Percentiles rank a stretch among this genome's conserved stretches.
These are phyloP conservation scores for Babesia sp. DNA, from an alignment of 169 alveolate genomes.

Conservation along the genomic window DNA sequence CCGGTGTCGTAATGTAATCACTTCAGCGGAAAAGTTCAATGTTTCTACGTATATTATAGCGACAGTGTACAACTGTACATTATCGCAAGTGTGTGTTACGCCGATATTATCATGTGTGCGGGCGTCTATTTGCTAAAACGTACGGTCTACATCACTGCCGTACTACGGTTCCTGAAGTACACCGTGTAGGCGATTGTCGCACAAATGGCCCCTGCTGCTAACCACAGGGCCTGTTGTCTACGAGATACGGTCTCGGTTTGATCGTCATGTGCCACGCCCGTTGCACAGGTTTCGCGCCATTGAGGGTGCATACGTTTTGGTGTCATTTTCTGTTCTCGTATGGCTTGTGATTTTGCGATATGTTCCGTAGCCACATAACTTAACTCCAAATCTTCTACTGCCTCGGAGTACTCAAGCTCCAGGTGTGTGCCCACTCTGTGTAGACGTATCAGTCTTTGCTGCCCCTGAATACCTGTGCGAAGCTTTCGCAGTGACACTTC, in stretches of 20 bases:
- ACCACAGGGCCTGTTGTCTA: background rate
- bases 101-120: no score
- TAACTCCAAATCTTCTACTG: constrained; percentile 32
- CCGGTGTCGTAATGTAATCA: no score
- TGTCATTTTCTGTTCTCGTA: background rate
- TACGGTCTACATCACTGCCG: background rate
- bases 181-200: background rate
- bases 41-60: no score
- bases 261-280: background rate
- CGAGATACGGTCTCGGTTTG: background rate
- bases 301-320: background rate
- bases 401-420: constrained; percentile 36
- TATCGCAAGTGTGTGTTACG: no score
- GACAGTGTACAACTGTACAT: no score
- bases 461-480: constrained; percentile 26
- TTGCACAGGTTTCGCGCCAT: constrained; percentile 9
- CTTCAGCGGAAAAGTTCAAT: no score
- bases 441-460: constrained; percentile 25
- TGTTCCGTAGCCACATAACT: background rate
- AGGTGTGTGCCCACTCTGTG: constrained; percentile 12
- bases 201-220: background rate
- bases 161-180: background rate
- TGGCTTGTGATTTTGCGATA: background rate
- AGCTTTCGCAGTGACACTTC: constrained; percentile 24
- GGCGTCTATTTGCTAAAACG: no score